Base-by-base conservation (phyloP, 805 yeast species). In the Kazachstania psychrophila region DNA sequence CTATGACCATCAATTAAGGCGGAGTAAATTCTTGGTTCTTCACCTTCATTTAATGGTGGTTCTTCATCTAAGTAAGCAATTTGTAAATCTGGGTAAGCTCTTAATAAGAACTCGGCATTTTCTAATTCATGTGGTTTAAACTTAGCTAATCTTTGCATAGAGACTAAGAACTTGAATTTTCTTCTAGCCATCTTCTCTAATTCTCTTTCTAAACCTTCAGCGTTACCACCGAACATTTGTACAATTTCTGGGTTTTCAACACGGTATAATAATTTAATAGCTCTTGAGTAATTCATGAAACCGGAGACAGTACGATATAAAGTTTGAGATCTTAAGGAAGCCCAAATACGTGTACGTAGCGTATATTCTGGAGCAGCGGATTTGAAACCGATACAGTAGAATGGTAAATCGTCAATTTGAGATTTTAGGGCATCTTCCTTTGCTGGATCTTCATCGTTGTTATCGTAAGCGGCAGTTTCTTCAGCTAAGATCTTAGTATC, bases 141-240 rank as follows among this genome's bases (percentile, higher is more conserved):
- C 46, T 73, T 69, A 33, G 79, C 70, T 55, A 79, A 73, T 64
- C 88, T 72, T 68, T 85, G 95, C 94, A 85, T 83, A 19, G 94
- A 79, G 40, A 83, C 87, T 47, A 84, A 68, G 47, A 83, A 73
- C 53, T 76, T 75, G 67, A 85, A 85, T 60, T 85, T 85, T 60
- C 94, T 72, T 64, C 79, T 70, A 11, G 94, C 87, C 83, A 84
- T 79, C 52, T 75, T 77, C 65, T 89, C 96, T 48, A 89, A 77
- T 62, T 94, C 97, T 64, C 87, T 77, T 69, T 92, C 97, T 39
- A 76, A 73, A 52, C 95, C 94, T 67, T 89, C 97, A 42, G 96
- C 94, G 61, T 89, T 94, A 52, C 97, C 97, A 51, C 96, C 97
- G 60, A 88, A 89, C 87, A 88, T 86, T 70, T 92, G 96, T 43